phyloP scores from a whole-genome alignment of 1,284 basidiomycete species.

The Tylopilus microsporus region DNA sequence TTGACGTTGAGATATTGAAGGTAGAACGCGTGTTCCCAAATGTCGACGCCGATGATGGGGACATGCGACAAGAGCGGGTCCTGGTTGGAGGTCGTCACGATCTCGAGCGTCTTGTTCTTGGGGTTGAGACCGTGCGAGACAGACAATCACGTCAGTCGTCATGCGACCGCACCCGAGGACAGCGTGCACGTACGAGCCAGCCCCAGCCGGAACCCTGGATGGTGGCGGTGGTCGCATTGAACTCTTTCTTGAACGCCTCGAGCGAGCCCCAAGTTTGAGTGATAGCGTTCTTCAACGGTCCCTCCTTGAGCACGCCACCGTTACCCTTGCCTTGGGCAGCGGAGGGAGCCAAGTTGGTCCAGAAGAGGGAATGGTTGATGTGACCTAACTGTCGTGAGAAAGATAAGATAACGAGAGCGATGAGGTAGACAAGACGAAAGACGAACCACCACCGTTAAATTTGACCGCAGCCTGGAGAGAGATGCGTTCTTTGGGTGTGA shows the following conservation, averaged over 20 bases:
- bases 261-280: conserved; percentile 63
- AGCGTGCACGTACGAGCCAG: conserved; percentile 66
- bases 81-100: conserved; percentile 82
- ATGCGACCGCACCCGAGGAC: too few species aligned
- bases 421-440: background rate
- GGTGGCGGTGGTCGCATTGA: conserved; percentile 46
- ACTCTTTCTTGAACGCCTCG: conserved; percentile 47
- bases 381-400: conserved; percentile 48
- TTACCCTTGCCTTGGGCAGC: conserved; percentile 43
- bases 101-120: conserved; percentile 61
- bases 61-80: conserved; percentile 75
- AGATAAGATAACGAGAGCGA: background rate
- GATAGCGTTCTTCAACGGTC: conserved; percentile 68
- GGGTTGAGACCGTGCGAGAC: conserved; percentile 55
- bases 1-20: too few species aligned
- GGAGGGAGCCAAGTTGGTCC: conserved; percentile 79
- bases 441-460: conserved; percentile 63
- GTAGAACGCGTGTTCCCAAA: too few species aligned
- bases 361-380: conserved; percentile 91
- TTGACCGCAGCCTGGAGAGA: conserved; percentile 61
- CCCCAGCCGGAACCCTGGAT: conserved; percentile 94
- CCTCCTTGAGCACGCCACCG: conserved; percentile 62
- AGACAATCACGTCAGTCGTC: too few species aligned
- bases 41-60: conserved; percentile 73
- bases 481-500: too few species aligned